A percentile compares a stretch with the other conserved stretches of the same genome.
These are phyloP conservation scores for Phytopythium vexans DNA, from an alignment of 352 stramenopile species.

Conservation along the genomic window DNA sequence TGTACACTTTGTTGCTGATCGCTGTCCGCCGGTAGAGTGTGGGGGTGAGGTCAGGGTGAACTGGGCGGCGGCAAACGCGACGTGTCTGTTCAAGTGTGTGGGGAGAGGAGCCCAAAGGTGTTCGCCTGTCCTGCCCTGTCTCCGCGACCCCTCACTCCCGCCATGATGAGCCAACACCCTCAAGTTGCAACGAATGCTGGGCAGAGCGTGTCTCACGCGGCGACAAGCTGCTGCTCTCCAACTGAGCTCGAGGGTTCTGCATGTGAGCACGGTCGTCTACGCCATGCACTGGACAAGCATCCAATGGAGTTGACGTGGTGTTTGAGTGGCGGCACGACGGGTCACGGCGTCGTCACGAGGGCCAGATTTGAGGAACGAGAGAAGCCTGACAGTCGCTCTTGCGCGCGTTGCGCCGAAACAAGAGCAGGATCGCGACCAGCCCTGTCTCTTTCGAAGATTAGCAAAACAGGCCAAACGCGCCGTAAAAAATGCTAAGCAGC, in stretches of 20 bases:
- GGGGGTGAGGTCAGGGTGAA: no score
- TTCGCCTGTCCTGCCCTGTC: constrained; percentile 1
- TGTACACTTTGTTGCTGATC: not conserved
- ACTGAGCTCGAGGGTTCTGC: not conserved
- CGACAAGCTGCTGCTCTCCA: not conserved
- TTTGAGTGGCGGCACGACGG: no score
- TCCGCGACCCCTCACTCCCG: not conserved
- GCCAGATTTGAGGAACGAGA: not conserved
- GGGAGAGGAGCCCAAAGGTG: not conserved
- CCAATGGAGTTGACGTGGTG: no score
- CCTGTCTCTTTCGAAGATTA: constrained; percentile 6
- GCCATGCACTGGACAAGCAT: no score
- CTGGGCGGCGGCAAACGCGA: no score
- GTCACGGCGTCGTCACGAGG: no score
- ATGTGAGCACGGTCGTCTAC: not conserved
- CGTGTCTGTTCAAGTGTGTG: not conserved
- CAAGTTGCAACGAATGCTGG: not conserved
- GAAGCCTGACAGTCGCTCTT: not conserved
- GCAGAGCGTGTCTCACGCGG: not conserved
- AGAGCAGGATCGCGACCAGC: not conserved
- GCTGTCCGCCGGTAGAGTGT: not conserved
- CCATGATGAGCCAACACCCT: no score
- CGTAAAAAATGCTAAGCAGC: not conserved
- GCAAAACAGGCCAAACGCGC: not conserved
- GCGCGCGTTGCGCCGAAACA: not conserved